Base-by-base conservation (phyloP, 2,329 filamentous ascomycete genomes). In the Claviceps cyperi region DNA sequence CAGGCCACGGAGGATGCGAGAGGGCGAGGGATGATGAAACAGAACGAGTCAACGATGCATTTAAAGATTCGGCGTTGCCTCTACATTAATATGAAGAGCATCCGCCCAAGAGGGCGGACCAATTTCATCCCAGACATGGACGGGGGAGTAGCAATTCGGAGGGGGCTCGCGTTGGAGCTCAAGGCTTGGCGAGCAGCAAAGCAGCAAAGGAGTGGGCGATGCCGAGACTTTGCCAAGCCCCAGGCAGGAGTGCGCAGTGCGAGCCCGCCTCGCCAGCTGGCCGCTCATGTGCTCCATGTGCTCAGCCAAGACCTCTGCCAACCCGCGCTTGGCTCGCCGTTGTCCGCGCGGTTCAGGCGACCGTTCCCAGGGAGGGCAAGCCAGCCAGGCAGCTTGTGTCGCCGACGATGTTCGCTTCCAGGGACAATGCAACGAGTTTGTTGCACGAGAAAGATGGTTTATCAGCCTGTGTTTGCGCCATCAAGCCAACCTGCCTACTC, bases 201-300 rank as follows among this genome's bases (percentile, higher is more conserved):
- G 48, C 32, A 45, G 46, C 51, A 44, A 52, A 43, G 45, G 47
- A 39, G 44, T 50, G 46, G 47, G 47, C 50, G 49, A 53, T 49
- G 53, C 55, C 55, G 50, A 56, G 55, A 53, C 55, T 32, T 32
- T 50, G 55, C 55, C 55, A 56, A 56, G 55, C 47, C 55, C 49
- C 48, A 45, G 48, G 19, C 47, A 45, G 47, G 50, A 28, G 46
- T 39, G 35, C 50, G 37, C 39, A 41, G 47, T 35, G 28, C 43
- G 46, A 48, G 50, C 28, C 45, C 46, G 19, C 37, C 24, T 46
- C 24, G 36, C 41, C 41, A 48, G 45, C 43, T 35, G 38, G 41
- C 41, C 21, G 41, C 41, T 24, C 41, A 43, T 43, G 21, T 43
- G 41, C 28, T 21, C 14, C 19, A 15, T 43, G 40, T 47, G 46